Evolutionary conservation across 2,329 filamentous ascomycete species (phyloP).

Genomic region (Cadophora sp.): DNA sequence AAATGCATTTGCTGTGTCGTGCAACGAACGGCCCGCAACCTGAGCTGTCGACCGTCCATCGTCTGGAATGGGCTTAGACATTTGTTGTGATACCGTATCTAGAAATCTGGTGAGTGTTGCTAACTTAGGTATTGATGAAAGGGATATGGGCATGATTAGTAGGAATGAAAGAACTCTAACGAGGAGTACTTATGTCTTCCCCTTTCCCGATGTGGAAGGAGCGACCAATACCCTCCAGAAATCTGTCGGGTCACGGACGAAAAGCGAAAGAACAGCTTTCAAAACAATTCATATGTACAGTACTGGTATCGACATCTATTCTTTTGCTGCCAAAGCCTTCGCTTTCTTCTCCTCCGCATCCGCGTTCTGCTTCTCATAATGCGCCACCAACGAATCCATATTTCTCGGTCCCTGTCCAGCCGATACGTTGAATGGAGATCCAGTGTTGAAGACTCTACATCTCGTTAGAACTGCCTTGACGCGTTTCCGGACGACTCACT

Average conservation of each 20-base stretch:
- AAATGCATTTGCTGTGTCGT: background rate
- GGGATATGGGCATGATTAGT: background rate
- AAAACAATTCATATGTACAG: constrained; percentile 33
- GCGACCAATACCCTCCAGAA: background rate
- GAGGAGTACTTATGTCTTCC: background rate
- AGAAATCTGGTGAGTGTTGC: background rate
- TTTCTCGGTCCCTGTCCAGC: constrained; percentile 64
- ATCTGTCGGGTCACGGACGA: too few species aligned
- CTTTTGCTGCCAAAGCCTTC: constrained; percentile 39
- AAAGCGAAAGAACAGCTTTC: background rate
- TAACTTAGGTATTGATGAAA: background rate
- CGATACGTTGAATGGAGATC: constrained; percentile 68
- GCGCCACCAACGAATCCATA: constrained; percentile 64
- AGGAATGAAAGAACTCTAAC: background rate
- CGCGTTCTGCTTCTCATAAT: constrained; percentile 65
- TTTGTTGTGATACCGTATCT: background rate
- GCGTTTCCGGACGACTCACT: constrained; percentile 58
- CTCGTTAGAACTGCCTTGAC: constrained; percentile 14
- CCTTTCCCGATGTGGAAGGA: background rate
- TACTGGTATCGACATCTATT: constrained; percentile 33
- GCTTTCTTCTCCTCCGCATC: constrained; percentile 63
- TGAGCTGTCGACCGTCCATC: background rate
- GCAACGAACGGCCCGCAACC: background rate
- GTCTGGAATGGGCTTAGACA: background rate
- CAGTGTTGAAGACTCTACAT: constrained; percentile 67